Conservation (phyloP, 2,329 filamentous ascomycete species). For the Cladophialophora immunda region DNA sequence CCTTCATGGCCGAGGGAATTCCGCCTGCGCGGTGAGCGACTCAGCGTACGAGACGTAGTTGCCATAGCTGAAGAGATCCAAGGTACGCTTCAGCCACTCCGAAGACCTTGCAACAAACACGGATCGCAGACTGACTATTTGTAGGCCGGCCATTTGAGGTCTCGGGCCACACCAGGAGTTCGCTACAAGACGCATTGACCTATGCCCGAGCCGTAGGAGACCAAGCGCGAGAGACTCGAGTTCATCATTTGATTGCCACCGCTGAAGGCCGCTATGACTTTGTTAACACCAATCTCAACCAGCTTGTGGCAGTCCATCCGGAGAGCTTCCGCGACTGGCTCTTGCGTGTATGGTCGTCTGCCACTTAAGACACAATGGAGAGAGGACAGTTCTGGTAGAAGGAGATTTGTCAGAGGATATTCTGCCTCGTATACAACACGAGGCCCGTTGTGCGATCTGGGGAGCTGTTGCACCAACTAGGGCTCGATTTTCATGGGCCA, state of each 20-base stretch:
- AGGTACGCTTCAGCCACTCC: slow-evolving; percentile 44
- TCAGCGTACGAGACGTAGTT: slow-evolving; percentile 69
- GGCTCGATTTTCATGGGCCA: not conserved
- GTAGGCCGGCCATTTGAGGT: slow-evolving; percentile 42
- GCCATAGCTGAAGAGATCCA: slow-evolving; percentile 60
- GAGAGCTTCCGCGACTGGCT: slow-evolving; percentile 66
- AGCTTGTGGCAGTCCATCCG: slow-evolving; percentile 57
- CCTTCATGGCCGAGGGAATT: slow-evolving; percentile 73
- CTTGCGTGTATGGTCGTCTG: slow-evolving; percentile 53
- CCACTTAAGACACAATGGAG: slow-evolving; percentile 4
- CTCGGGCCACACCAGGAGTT: slow-evolving; percentile 40
- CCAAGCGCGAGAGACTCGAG: slow-evolving; percentile 49
- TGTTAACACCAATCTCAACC: slow-evolving; percentile 67
- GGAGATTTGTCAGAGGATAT: not conserved
- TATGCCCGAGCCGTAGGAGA: slow-evolving; percentile 46
- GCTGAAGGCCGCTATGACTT: slow-evolving; percentile 74
- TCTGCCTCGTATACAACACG: not conserved
- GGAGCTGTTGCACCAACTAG: not conserved
- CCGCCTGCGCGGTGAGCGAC: slow-evolving; percentile 72
- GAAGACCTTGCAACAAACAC: slow-evolving; percentile 5
- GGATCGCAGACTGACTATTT: slow-evolving; percentile 18
- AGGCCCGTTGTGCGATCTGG: not conserved
- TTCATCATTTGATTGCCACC: slow-evolving; percentile 72
- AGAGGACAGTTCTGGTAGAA: not conserved
- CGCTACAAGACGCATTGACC: slow-evolving; percentile 41